Base-by-base conservation (phyloP, 768 basidiomycete genomes). In the Lactarius sp. region DNA sequence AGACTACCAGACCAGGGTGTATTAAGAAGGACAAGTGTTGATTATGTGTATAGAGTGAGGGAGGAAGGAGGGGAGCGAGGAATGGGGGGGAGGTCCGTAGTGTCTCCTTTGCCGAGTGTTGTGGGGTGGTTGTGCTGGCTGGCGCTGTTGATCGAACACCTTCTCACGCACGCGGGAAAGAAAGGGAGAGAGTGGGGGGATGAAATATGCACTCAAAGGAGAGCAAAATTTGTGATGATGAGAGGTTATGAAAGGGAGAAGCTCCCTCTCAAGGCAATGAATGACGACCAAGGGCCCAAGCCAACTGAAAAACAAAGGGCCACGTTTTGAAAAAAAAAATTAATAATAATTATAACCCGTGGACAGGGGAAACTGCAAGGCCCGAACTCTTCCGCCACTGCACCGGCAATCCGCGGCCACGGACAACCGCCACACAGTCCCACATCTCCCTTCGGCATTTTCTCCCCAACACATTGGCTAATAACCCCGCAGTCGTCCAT, bases 271-370 rank as follows among this genome's bases (percentile, higher is more conserved):
- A 46, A 52, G 34, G 56, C 36, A 52, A 52, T 16, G 34, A 56
- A 62, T 62, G 61, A 58, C 47, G 62, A 64, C 46, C 56, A 42
- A 39, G 18, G 57, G 34, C 52, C 42, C 53, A 54, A 39, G 56
- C 42, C 49, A 54, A 39, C 52, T 37, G 36, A 49, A 20, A 46
- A 62, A 47, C 50, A 36, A 50, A 16, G 42, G 47, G 56, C 37
- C 52, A 53, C 34, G 27, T 27, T 27, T 9, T 1, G 13, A 36
- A 46, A 46, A 37, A 34, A 27, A 56, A 18, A 42, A 27, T 42
- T 37, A 61, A 27, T 58, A 41, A 39, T 36, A 20, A 20, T 47
- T 33, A 33, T 47, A 33, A 42, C 16, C 18, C 37, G 27, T 27
- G 46, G 1, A 16, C 27, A 56, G 31, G 16, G 27, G 33, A 2